phyloP scores from a whole-genome alignment of 2,329 filamentous ascomycete genomes.

The Colletotrichum sp. region DNA sequence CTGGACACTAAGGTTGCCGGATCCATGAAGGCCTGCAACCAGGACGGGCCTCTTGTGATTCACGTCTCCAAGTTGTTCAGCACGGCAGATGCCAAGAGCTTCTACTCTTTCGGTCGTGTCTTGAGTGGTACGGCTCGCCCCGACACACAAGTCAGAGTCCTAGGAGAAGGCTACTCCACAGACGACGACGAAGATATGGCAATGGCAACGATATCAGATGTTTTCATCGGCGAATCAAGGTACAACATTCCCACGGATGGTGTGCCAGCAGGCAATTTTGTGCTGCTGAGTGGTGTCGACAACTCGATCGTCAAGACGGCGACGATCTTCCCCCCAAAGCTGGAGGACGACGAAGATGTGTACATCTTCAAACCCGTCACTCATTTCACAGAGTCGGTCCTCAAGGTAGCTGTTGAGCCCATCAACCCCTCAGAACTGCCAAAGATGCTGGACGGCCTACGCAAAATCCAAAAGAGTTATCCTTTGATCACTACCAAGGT shows the following conservation, averaged over 20 bases:
- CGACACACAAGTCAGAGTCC: slow-evolving; percentile 83
- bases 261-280: slow-evolving; percentile 92
- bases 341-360: slow-evolving; percentile 88
- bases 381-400: slow-evolving; percentile 96
- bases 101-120: slow-evolving; percentile 89
- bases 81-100: slow-evolving; percentile 86
- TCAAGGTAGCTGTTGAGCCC: slow-evolving; percentile 97
- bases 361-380: slow-evolving; percentile 94
- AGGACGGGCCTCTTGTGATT: slow-evolving; percentile 89
- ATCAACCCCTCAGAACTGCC: slow-evolving; percentile 97
- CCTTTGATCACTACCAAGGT: slow-evolving; percentile 96
- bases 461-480: slow-evolving; percentile 98
- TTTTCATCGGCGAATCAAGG: slow-evolving; percentile 89
- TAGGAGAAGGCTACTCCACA: slow-evolving; percentile 93
- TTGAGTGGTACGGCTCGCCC: slow-evolving; percentile 89
- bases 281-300: slow-evolving; percentile 90
- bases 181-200: slow-evolving; percentile 99
- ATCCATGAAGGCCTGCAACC: slow-evolving; percentile 82
- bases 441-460: slow-evolving; percentile 96
- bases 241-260: slow-evolving; percentile 94
- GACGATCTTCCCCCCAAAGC: slow-evolving; percentile 80
- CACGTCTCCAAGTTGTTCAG: slow-evolving; percentile 95
- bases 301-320: slow-evolving; percentile 99
- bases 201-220: slow-evolving; percentile 80
- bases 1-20: slow-evolving; percentile 80